phyloP scores from a whole-genome alignment of 2,329 filamentous ascomycete genomes.

The Akanthomyces uredinophilus region DNA sequence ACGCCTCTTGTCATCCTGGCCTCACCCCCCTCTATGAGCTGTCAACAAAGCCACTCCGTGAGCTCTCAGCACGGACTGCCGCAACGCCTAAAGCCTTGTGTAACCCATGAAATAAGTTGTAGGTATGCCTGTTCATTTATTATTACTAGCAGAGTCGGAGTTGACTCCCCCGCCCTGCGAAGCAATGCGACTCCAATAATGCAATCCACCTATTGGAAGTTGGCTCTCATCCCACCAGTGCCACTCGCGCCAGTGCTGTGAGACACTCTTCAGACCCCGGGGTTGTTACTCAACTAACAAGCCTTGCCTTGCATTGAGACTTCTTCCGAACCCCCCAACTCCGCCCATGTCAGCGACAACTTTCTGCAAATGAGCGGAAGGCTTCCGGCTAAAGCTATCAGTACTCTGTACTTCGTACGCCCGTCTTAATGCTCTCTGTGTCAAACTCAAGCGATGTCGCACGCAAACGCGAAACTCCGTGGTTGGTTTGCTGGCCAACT shows the following conservation, averaged over 20 bases:
- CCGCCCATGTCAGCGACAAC: neutral
- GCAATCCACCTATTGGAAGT: neutral
- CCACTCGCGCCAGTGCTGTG: neutral
- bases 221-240: neutral
- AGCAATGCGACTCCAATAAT: neutral
- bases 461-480: neutral
- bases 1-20: neutral
- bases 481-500: neutral
- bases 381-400: neutral
- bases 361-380: slow-evolving; percentile 7
- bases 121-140: neutral
- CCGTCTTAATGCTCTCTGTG: neutral
- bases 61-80: neutral
- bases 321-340: slow-evolving; percentile 1
- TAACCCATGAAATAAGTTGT: neutral
- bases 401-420: no score
- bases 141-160: slow-evolving; percentile 7
- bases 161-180: slow-evolving; percentile 2
- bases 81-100: neutral
- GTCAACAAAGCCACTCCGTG: slow-evolving; percentile 5
- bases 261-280: neutral
- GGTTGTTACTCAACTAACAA: neutral
- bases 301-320: slow-evolving; percentile 9
- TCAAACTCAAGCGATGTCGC: neutral
- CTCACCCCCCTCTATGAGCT: slow-evolving; percentile 11